These are phyloP conservation scores for Talaromyces rugulosus DNA, from an alignment of 2,329 filamentous ascomycete genomes.

Conservation along the genomic window DNA sequence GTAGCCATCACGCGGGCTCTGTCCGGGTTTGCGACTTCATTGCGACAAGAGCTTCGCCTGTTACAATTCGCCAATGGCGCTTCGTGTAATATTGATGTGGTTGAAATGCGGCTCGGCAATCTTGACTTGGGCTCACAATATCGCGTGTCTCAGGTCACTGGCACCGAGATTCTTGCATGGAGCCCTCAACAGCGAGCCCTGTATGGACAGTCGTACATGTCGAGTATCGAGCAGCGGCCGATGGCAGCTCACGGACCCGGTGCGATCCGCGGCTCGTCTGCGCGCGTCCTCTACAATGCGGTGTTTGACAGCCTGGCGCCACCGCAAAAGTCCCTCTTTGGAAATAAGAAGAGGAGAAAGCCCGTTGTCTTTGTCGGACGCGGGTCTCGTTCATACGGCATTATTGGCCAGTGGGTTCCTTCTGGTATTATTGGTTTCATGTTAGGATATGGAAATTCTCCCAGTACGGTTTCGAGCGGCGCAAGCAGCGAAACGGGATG, in stretches of 20 bases:
- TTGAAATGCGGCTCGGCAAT: slow-evolving; percentile 84
- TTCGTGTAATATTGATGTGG: slow-evolving; percentile 61
- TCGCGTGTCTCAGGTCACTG: slow-evolving; percentile 38
- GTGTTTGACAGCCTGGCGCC: slow-evolving; percentile 83
- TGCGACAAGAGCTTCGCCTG: slow-evolving; percentile 73
- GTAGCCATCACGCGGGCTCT: slow-evolving; percentile 80
- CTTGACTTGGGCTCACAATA: slow-evolving; percentile 72
- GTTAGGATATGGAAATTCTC: slow-evolving; percentile 62
- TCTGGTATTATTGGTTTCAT: slow-evolving; percentile 81
- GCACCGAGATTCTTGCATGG: slow-evolving; percentile 60
- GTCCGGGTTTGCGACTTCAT: slow-evolving; percentile 76
- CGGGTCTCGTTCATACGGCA: slow-evolving; percentile 76
- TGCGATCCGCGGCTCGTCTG: slow-evolving; percentile 59
- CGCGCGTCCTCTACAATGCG: slow-evolving; percentile 76
- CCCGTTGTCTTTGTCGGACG: slow-evolving; percentile 75
- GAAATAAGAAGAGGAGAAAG: slow-evolving; percentile 30
- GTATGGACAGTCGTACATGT: slow-evolving; percentile 38
- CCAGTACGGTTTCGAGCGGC: slow-evolving; percentile 30
- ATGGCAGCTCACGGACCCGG: slow-evolving; percentile 36
- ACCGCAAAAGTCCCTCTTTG: slow-evolving; percentile 34
- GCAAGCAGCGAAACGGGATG: slow-evolving; percentile 33
- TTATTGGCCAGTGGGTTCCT: slow-evolving; percentile 79
- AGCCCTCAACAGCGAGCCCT: slow-evolving; percentile 50
- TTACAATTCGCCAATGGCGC: slow-evolving; percentile 43
- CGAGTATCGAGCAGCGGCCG: slow-evolving; percentile 40